Evolutionary conservation across 2,329 filamentous ascomycete genomes (phyloP), one percentile per base, ranked within the genome.

Genomic region (Fusarium pseudograminearum): DNA sequence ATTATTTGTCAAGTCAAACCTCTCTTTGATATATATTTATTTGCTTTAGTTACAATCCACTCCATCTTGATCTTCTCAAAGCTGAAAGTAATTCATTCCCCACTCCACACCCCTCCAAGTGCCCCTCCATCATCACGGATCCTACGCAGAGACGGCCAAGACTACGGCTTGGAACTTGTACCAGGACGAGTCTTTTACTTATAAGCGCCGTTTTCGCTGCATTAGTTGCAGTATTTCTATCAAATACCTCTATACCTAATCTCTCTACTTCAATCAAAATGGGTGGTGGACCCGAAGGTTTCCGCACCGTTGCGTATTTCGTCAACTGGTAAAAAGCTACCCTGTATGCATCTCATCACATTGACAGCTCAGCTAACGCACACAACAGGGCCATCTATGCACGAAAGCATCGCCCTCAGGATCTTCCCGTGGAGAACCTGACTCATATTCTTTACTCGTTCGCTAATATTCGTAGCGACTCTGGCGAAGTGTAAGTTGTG

Each of bases 361-460:
- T 30, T 34, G 46, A 50, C 31, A 55, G 18, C 47, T 57, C 45
- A 34, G 40, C 48, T 58, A 52, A 48, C 9, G 14, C 50, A 33
- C 50, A 33, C 34, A 28, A 22, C 56, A 84, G 84, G 93, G 93
- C 92, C 69, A 95, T 97, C 72, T 98, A 98, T 79, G 93, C 84
- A 40, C 89, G 94, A 57, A 91, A 95, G 74, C 91, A 96, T 77
- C 87, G 90, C n/a, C 94, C 94, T 0, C 91, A 97, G 76, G 89
- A 97, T 76, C 86, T 98, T 8, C 92, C 93, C 1, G 89, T 86
- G 5, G 87, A 94, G 57, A 91, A 93, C 58, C 87, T 98, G 42
- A 98, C 94, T 0, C 95, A 98, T 76, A 81, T 98, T 7, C 88
- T 98, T 18, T 98, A 98, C 72, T 84, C 94, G 18, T 98, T 98